Conservation (phyloP, 2,329 filamentous ascomycete species). For the Hypoxylon sp. region DNA sequence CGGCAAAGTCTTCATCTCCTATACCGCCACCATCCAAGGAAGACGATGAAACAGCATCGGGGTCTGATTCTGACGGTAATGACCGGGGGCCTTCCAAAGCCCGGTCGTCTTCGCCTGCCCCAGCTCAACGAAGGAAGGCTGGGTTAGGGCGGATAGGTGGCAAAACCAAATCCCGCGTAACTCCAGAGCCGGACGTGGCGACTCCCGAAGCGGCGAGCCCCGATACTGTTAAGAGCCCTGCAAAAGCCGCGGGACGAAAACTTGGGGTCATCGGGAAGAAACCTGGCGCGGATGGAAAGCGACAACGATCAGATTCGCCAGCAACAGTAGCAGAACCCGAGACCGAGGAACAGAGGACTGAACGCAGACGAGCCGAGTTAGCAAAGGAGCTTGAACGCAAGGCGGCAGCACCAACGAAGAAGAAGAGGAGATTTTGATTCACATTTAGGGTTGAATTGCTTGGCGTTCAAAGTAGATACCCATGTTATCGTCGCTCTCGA, state of each 20-base stretch:
- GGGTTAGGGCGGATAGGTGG: slow-evolving; percentile 48
- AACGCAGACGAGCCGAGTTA: slow-evolving; percentile 65
- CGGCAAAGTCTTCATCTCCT: slow-evolving; percentile 44
- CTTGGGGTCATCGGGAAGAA: slow-evolving; percentile 49
- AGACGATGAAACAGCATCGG: slow-evolving; percentile 48
- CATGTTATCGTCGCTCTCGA: slow-evolving; percentile 14
- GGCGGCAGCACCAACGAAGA: slow-evolving; percentile 64
- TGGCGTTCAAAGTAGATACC: slow-evolving; percentile 31
- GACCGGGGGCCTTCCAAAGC: slow-evolving; percentile 17
- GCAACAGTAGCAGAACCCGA: slow-evolving; percentile 45
- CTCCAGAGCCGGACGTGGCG: slow-evolving; percentile 18
- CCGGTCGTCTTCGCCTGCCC: slow-evolving; percentile 17
- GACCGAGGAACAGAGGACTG: slow-evolving; percentile 56
- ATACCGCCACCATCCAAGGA: slow-evolving; percentile 32
- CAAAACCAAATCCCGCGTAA: slow-evolving; percentile 36
- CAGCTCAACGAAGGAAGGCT: slow-evolving; percentile 34
- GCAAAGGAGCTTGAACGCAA: slow-evolving; percentile 65
- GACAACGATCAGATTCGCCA: slow-evolving; percentile 31
- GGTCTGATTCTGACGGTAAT: slow-evolving; percentile 42
- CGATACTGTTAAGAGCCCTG: slow-evolving; percentile 28
- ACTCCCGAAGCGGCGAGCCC: slow-evolving; percentile 17
- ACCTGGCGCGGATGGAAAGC: slow-evolving; percentile 35
- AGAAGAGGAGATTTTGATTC: slow-evolving; percentile 67
- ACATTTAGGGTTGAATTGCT: neutral
- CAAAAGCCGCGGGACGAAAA: slow-evolving; percentile 37